phyloP scores from a whole-genome alignment of 1,284 basidiomycete species.

The Mycena sp. region DNA sequence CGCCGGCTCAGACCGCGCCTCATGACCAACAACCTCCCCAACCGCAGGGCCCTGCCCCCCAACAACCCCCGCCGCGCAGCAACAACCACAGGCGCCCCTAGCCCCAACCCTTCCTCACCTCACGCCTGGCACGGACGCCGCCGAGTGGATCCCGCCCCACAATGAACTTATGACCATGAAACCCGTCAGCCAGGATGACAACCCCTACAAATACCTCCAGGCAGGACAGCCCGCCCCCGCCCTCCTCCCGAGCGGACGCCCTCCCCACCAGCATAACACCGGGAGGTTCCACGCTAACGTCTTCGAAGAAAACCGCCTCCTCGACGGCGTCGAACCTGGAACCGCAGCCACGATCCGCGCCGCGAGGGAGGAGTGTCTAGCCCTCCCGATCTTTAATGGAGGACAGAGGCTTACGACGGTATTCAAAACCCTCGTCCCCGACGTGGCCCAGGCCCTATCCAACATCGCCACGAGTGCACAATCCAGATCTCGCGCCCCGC shows the following conservation, averaged over 20 bases:
- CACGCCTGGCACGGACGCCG: no score
- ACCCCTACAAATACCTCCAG: not conserved
- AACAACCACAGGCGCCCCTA: no score
- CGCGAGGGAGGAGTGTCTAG: not conserved
- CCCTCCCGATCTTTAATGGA: not conserved
- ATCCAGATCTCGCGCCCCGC: no score
- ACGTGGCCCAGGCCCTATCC: not conserved
- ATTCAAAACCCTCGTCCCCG: not conserved
- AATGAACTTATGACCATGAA: not conserved
- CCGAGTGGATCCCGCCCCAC: not conserved
- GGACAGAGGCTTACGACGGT: not conserved
- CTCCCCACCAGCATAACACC: not conserved
- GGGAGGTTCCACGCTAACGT: not conserved
- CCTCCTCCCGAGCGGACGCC: not conserved
- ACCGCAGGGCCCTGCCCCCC: no score
- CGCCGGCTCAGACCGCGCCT: no score
- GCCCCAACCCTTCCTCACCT: no score
- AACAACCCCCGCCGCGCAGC: no score
- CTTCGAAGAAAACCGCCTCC: not conserved
- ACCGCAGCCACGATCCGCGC: no score
- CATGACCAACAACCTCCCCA: no score
- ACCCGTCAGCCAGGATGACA: not conserved
- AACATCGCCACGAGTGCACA: no score
- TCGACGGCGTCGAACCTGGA: not conserved
- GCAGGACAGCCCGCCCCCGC: not conserved